phyloP scores from a whole-genome alignment of 2,329 filamentous ascomycete genomes.

The Colletotrichum sp. region DNA sequence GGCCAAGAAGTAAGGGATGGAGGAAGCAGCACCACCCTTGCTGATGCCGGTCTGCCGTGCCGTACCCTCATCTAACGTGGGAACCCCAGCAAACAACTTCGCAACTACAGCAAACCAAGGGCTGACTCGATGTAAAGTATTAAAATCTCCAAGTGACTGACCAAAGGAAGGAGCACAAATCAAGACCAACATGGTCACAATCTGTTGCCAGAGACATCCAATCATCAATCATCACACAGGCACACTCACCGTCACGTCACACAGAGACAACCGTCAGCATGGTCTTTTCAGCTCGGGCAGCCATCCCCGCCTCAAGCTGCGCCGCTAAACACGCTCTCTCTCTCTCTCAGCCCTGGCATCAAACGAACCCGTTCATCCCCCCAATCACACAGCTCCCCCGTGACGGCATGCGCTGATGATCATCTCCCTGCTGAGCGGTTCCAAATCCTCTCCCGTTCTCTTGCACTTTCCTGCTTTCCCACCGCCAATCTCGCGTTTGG shows the following conservation, averaged over 20 bases:
- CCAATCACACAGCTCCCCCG: background rate
- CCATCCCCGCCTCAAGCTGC: background rate
- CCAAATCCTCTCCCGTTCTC: background rate
- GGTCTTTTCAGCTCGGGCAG: background rate
- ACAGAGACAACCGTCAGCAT: background rate
- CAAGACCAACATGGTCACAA: background rate
- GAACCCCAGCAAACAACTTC: background rate
- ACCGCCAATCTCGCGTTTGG: background rate
- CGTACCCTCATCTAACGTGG: background rate
- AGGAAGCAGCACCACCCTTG: background rate
- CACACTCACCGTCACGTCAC: background rate
- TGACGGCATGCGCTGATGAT: background rate
- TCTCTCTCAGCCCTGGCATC: background rate
- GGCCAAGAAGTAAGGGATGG: background rate
- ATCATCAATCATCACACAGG: background rate
- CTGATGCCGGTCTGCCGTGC: background rate
- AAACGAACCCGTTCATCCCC: background rate
- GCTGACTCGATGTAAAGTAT: accelerated
- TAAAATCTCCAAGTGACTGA: background rate
- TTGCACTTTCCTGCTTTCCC: background rate
- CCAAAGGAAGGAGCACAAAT: background rate
- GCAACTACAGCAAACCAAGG: background rate
- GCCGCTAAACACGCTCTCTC: background rate
- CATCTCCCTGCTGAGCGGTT: background rate
- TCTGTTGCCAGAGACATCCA: background rate